Conservation (phyloP, 352 stramenopile species). For the Pythium sp. region DNA sequence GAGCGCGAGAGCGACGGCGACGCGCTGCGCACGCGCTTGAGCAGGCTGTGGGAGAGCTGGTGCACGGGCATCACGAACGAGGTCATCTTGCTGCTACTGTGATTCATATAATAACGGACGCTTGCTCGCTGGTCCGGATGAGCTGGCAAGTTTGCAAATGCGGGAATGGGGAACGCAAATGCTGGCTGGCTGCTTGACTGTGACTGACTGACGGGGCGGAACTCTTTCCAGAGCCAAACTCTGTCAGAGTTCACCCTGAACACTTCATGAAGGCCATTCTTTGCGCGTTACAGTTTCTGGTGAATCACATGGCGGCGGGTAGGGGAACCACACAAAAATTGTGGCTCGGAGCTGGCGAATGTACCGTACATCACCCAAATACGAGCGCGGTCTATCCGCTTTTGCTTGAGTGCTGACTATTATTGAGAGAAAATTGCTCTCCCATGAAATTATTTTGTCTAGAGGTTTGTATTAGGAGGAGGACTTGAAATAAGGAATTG, state of each 20-base stretch:
- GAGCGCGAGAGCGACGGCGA: constrained; percentile 19
- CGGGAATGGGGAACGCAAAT: not conserved
- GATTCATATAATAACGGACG: not conserved
- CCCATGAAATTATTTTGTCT: not conserved
- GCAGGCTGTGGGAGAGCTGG: constrained; percentile 31
- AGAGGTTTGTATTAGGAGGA: not conserved
- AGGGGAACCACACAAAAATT: not conserved
- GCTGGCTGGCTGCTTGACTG: not conserved
- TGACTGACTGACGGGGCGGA: not conserved
- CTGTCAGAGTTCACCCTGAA: not conserved
- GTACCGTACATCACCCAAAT: not conserved
- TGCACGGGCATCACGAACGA: constrained; percentile 48
- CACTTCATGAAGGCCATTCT: not conserved
- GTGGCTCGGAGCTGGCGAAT: not conserved
- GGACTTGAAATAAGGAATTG: not conserved
- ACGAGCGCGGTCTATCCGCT: not conserved
- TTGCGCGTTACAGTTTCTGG: not conserved
- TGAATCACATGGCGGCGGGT: not conserved
- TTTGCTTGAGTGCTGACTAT: not conserved
- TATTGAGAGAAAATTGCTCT: no score
- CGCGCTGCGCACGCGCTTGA: constrained; percentile 37
- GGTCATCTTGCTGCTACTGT: constrained; percentile 25
- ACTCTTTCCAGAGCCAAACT: no score
- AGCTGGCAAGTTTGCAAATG: constrained; percentile 2
- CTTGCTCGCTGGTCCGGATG: not conserved